Conservation (phyloP, 2,329 filamentous ascomycete genomes). For the Rutstroemia sp. region DNA sequence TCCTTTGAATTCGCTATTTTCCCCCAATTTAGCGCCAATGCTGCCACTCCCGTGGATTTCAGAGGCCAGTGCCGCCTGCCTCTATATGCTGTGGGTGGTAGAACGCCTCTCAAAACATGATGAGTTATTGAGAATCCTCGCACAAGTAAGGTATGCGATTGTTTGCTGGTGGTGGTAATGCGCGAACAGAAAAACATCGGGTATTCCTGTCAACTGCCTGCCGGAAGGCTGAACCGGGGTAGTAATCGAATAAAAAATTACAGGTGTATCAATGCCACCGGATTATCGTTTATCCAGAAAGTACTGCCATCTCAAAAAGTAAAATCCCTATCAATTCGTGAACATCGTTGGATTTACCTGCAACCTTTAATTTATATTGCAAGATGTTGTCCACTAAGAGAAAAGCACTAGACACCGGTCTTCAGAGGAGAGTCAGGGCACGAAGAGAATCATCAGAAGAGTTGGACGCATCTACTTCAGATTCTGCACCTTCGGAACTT, state of each 20-base stretch:
- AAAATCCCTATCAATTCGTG: background rate
- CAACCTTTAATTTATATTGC: background rate
- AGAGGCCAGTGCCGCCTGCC: too few species aligned
- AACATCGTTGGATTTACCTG: background rate
- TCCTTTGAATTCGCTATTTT: too few species aligned
- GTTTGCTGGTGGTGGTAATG: background rate
- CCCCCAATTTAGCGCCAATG: too few species aligned
- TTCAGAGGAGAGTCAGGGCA: constrained; percentile 27
- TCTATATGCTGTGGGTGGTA: background rate
- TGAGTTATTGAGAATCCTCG: background rate
- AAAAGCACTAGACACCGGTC: constrained; percentile 19
- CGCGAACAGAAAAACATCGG: background rate
- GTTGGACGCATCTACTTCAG: constrained; percentile 27
- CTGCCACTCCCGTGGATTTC: too few species aligned
- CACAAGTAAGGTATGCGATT: background rate
- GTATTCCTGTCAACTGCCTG: background rate
- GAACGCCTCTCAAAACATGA: background rate
- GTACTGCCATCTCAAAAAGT: background rate
- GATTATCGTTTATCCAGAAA: background rate
- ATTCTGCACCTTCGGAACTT: constrained; percentile 29
- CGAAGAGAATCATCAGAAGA: constrained; percentile 26
- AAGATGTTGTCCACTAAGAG: constrained; percentile 26
- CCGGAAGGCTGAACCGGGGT: background rate
- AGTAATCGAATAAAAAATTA: background rate
- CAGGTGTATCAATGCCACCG: background rate